These are phyloP conservation scores for Edaphochlamys debaryana DNA, from an alignment of 139 green algal genomes.

Conservation along the genomic window DNA sequence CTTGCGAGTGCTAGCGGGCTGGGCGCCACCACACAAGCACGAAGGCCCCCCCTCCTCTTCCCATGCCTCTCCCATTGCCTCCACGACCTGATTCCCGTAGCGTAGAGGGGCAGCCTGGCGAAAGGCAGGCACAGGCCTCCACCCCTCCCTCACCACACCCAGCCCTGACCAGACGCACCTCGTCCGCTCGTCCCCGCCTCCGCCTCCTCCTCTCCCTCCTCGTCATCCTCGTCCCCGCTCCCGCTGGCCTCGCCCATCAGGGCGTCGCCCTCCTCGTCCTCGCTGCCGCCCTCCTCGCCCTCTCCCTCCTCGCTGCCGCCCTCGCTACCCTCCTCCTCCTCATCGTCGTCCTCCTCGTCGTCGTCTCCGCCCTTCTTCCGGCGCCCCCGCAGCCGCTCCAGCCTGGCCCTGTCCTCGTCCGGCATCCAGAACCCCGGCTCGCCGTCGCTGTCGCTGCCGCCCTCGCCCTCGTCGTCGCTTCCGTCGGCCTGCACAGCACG, in stretches of 20 bases:
- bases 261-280: too few species aligned
- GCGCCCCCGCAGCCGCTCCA: too few species aligned
- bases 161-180: too few species aligned
- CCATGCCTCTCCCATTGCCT: background rate
- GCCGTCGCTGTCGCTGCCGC: background rate
- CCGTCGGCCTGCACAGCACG: background rate
- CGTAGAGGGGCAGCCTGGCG: too few species aligned
- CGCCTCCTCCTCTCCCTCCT: background rate
- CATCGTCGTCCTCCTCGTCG: too few species aligned
- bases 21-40: too few species aligned
- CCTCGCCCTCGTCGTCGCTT: slow-evolving; percentile 7
- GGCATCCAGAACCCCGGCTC: slow-evolving; percentile 10
- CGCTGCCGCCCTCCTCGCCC: too few species aligned
- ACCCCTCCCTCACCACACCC: too few species aligned
- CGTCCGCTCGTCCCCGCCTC: slow-evolving; percentile 5
- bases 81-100: background rate
- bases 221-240: background rate
- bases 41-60: background rate
- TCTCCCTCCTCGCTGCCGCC: background rate
- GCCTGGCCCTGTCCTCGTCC: background rate
- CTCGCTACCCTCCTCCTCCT: background rate
- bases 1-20: too few species aligned
- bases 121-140: too few species aligned
- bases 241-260: background rate
- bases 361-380: background rate